Conservation (phyloP, 306 rosid species). For the Pueraria montana region DNA sequence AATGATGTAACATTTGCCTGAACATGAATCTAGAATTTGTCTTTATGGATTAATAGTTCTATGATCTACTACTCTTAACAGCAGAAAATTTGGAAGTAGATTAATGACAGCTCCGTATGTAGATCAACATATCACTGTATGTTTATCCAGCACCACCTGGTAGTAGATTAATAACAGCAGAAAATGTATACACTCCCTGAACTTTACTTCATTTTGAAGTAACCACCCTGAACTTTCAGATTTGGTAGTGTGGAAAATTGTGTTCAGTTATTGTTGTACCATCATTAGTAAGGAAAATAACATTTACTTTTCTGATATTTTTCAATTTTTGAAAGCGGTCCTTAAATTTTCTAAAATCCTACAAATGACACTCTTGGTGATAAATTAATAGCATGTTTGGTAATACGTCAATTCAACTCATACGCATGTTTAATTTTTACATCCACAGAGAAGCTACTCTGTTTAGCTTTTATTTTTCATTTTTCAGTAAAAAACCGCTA, state of each 20-base stretch:
- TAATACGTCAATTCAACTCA: no score
- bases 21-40: neutral
- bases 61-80: neutral
- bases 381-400: neutral
- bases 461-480: no score
- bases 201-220: conserved; percentile 1
- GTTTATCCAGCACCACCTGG: neutral
- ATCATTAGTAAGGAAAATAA: neutral
- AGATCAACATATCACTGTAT: neutral
- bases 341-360: conserved; percentile 4
- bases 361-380: neutral
- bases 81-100: conserved; percentile 4
- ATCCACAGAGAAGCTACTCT: no score
- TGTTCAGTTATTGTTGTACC: conserved; percentile 19
- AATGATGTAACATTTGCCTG: neutral
- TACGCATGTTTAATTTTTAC: no score
- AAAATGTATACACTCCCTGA: conserved; percentile 11
- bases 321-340: neutral
- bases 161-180: conserved; percentile 4
- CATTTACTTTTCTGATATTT: neutral
- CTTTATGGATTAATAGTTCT: conserved; percentile 11
- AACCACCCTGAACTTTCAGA: neutral
- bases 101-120: neutral
- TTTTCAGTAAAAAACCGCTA: no score
- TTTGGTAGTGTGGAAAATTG: neutral